These are phyloP conservation scores for Clarireedia hainanense DNA, from an alignment of 2,329 filamentous ascomycete species.

Conservation along the genomic window DNA sequence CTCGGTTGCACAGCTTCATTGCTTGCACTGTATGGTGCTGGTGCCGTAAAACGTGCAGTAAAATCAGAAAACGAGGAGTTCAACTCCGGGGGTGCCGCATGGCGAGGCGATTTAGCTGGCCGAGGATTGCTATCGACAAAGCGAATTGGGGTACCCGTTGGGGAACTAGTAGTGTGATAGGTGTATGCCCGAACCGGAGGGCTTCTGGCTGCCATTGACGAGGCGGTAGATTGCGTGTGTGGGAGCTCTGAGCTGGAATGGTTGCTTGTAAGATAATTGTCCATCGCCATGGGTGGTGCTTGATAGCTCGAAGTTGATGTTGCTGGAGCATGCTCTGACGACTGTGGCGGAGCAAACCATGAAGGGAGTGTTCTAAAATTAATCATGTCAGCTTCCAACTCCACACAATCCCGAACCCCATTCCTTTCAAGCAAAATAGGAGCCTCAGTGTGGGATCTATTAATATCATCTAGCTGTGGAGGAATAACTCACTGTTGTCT, in stretches of 20 bases:
- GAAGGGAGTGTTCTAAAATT: conserved; percentile 13
- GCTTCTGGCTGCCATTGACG: conserved; percentile 11
- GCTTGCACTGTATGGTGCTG: conserved; percentile 15
- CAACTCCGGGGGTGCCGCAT: conserved; percentile 22
- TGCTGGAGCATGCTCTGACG: conserved; percentile 22
- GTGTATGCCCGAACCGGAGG: conserved; percentile 7
- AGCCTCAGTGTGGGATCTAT: not conserved
- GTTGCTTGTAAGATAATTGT: conserved; percentile 24
- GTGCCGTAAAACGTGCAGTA: conserved; percentile 17
- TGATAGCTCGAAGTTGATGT: conserved; percentile 23
- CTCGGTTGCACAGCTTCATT: conserved; percentile 16
- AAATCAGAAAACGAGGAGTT: conserved; percentile 19
- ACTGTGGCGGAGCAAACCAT: conserved; percentile 21
- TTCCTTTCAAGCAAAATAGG: not conserved
- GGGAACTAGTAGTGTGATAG: conserved; percentile 7
- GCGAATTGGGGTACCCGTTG: conserved; percentile 12
- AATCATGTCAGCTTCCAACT: conserved; percentile 3
- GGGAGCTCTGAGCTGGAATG: conserved; percentile 18
- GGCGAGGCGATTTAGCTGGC: conserved; percentile 28
- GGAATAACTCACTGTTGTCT: conserved; percentile 24
- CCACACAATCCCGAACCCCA: not conserved
- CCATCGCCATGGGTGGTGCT: conserved; percentile 14
- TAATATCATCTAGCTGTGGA: not conserved
- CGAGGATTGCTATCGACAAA: conserved; percentile 28
- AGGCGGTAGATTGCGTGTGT: conserved; percentile 14